A percentile compares a stretch with the other conserved stretches of the same genome.
Conservation (phyloP, 1,284 basidiomycete genomes). For the Cutaneotrichosporon arboriforme region DNA sequence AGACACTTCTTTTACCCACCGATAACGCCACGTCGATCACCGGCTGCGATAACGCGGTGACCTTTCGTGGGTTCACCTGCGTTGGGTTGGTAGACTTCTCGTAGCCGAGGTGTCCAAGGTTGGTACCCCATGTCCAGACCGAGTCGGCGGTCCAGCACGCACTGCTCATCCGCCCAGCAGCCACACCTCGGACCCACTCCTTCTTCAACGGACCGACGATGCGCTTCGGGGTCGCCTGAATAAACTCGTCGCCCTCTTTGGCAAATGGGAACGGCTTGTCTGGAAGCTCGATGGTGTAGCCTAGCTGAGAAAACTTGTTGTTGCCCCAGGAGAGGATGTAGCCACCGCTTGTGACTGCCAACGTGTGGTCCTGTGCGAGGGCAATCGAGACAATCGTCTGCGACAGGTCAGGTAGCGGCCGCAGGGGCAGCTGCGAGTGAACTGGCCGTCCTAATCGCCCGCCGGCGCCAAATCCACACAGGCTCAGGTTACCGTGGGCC, state of each 20-base stretch:
- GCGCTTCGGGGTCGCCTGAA: conserved; percentile 71
- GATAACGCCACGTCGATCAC: conserved; percentile 67
- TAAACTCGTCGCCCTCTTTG: conserved; percentile 51
- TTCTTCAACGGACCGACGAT: conserved; percentile 74
- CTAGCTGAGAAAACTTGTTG: conserved; percentile 81
- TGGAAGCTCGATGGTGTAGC: conserved; percentile 69
- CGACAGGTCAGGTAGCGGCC: conserved; percentile 60
- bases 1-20: conserved; percentile 49
- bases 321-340: conserved; percentile 87
- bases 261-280: conserved; percentile 32
- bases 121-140: conserved; percentile 96
- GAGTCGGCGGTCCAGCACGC: conserved; percentile 79
- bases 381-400: conserved; percentile 62
- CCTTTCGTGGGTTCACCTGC: conserved; percentile 75
- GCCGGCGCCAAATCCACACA: conserved; percentile 81
- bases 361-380: conserved; percentile 88
- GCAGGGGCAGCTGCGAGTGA: conserved; percentile 69
- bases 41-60: conserved; percentile 67
- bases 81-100: conserved; percentile 68
- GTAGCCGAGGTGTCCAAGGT: conserved; percentile 83
- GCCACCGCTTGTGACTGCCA: conserved; percentile 72
- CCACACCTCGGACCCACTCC: conserved; percentile 72
- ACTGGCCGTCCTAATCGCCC: conserved; percentile 71
- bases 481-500: conserved; percentile 62
- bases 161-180: conserved; percentile 80